Conservation (phyloP, 495 filamentous ascomycete genomes). For the Hyaloscypha hepaticicola region DNA sequence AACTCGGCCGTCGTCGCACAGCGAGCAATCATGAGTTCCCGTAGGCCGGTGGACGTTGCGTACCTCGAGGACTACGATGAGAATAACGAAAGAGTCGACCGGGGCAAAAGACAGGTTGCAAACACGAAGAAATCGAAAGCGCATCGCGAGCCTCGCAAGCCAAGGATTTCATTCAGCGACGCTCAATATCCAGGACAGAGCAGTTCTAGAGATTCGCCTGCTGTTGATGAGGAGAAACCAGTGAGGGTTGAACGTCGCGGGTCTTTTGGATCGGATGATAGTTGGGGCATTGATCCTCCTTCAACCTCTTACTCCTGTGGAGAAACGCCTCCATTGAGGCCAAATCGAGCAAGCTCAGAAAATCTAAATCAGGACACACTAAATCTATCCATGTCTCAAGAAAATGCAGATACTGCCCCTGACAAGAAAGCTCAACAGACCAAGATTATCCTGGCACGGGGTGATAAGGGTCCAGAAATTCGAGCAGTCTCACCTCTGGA, state of each 20-base stretch:
- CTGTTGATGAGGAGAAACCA: slow-evolving; percentile 12
- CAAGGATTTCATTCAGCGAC: not conserved
- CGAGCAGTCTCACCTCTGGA: slow-evolving; percentile 72
- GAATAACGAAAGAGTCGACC: slow-evolving; percentile 40
- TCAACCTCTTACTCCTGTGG: too few species aligned
- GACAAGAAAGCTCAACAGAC: slow-evolving; percentile 85
- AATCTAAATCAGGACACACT: too few species aligned
- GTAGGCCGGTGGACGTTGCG: slow-evolving; percentile 34
- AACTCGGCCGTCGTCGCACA: slow-evolving; percentile 1
- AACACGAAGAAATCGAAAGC: slow-evolving; percentile 17
- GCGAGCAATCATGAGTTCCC: slow-evolving; percentile 2
- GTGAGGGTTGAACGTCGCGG: slow-evolving; percentile 17
- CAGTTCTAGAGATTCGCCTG: not conserved
- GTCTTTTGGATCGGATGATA: too few species aligned
- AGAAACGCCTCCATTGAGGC: too few species aligned
- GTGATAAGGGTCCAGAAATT: slow-evolving; percentile 74
- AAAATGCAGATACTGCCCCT: too few species aligned
- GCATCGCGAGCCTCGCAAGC: not conserved
- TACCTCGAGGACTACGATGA: slow-evolving; percentile 52
- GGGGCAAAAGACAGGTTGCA: slow-evolving; percentile 41
- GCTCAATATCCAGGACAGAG: not conserved
- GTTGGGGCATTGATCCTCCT: too few species aligned
- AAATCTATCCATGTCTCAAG: too few species aligned
- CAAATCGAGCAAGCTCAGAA: too few species aligned
- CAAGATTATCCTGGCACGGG: slow-evolving; percentile 75